A percentile compares a stretch with the other conserved stretches of the same genome.
Evolutionary conservation across 2,329 filamentous ascomycete species (phyloP).

Genomic region (Diaporthe sp.): DNA sequence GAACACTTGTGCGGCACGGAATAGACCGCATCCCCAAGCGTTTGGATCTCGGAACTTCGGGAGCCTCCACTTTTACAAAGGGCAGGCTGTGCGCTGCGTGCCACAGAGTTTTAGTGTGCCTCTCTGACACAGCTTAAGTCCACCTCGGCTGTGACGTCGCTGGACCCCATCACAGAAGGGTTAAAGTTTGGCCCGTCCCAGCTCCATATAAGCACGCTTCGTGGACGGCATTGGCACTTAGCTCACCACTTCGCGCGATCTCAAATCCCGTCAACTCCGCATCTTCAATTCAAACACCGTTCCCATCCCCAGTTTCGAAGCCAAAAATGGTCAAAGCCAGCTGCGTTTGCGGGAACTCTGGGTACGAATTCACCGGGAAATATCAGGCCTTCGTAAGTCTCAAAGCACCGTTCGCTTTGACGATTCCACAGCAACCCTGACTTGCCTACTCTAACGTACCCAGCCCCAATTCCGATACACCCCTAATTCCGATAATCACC

Average conservation of each 20-base stretch:
- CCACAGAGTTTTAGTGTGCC: background rate
- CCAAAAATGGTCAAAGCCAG: conserved; percentile 36
- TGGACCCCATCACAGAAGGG: background rate
- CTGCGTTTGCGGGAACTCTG: conserved; percentile 33
- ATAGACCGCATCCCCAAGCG: too few species aligned
- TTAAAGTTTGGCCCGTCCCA: conserved; percentile 13
- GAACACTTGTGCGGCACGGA: too few species aligned
- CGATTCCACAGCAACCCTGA: background rate
- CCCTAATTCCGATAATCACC: too few species aligned
- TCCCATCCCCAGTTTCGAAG: background rate
- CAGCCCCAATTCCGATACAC: too few species aligned
- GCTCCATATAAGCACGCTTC: background rate
- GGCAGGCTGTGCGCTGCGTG: background rate
- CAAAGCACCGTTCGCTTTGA: background rate
- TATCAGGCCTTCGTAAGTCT: conserved; percentile 26
- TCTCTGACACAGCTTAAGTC: background rate
- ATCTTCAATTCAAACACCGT: background rate
- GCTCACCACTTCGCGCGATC: background rate
- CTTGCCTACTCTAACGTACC: background rate
- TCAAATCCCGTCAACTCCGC: background rate
- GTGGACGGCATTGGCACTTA: background rate
- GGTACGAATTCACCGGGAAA: conserved; percentile 34
- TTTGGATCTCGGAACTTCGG: background rate
- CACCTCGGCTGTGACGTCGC: conserved; percentile 13
- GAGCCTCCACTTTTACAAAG: background rate